Evolutionary conservation across 139 green algal genomes (phyloP).

Genomic region (Micractinium sp.): DNA sequence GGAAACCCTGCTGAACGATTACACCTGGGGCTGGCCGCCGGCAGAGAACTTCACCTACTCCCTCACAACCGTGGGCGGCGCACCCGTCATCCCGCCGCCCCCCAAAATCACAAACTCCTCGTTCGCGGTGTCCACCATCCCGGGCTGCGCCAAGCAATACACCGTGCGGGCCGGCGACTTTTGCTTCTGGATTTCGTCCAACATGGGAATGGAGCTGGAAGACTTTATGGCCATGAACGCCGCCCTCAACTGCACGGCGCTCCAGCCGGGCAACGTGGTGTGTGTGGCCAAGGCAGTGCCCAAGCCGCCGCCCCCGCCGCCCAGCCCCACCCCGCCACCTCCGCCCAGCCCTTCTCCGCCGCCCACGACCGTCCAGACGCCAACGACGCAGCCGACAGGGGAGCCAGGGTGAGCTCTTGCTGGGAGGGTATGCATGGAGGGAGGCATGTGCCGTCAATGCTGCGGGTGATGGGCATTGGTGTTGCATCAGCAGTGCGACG

Average conservation of each 20-base stretch:
- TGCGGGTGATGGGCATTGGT: too few relatives aligned
- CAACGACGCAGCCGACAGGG: neutral
- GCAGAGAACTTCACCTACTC: neutral
- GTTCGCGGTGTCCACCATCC: neutral
- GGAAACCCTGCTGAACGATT: neutral
- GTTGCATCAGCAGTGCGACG: too few relatives aligned
- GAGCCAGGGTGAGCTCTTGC: neutral
- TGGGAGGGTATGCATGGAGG: too few relatives aligned
- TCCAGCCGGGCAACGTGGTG: neutral
- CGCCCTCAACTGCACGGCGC: neutral
- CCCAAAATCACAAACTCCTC: neutral
- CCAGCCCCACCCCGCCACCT: neutral
- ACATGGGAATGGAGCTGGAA: neutral
- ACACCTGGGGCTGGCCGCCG: constrained; percentile 21
- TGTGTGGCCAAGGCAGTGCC: neutral
- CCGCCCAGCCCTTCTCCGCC: neutral
- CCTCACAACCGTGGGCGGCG: neutral
- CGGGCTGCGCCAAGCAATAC: neutral
- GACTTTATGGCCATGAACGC: neutral
- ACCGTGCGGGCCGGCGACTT: neutral
- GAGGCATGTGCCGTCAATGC: too few relatives aligned
- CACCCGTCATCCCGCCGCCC: neutral
- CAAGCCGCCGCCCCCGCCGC: neutral
- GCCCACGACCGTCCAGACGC: too few relatives aligned
- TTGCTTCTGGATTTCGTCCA: constrained; percentile 1